Evolutionary conservation across 768 basidiomycete species (phyloP), one percentile per base, ranked within the genome.

Genomic region (Naganishia randhawae): DNA sequence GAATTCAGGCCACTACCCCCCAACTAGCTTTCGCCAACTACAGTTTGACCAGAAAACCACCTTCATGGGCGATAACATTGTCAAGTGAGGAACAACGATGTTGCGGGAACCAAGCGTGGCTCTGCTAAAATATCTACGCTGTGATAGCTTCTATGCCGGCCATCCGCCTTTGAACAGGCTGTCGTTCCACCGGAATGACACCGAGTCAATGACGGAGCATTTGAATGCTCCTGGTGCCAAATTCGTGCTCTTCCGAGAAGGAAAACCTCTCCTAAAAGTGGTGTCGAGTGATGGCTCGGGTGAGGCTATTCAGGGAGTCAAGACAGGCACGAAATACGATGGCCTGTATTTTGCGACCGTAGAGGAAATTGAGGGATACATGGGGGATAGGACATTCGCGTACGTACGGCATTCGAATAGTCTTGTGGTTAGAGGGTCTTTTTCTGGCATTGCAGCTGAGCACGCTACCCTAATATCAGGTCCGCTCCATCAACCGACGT

Each of bases 141-240:
- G 13, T 11, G 35, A 1, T 65, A 80, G 77, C 71, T 80, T 80
- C 71, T 80, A 78, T 62, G 73, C 79, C 50, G 79, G 79, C 35
- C 75, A 78, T 50, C 78, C 78, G 29, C 80, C 81, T 8, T 73
- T 82, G 48, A 82, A 81, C 72, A 73, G 81, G 37, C 69, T 82
- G 22, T 78, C 78, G 1, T 82, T 81, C 72, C 90, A 65, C 86
- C 89, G 50, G 80, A 83, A 93, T 39, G 91, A 89, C 16, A 85
- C 86, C 32, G 77, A 84, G 9, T 91, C 93, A 80, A 83, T 97
- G 54, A 90, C 91, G 67, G 83, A 86, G 22, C 83, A 92, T 72
- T 81, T 88, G 41, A 77, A 75, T 17, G 82, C 85, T 14, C 84
- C 86, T 0, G 76, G 85, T 3, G 85, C 92, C 0, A 83, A 84